These are phyloP conservation scores for Rhytidiadelphus loreus DNA, from an alignment of 225 moss, liverwort and hornwort species.

Conservation along the genomic window DNA sequence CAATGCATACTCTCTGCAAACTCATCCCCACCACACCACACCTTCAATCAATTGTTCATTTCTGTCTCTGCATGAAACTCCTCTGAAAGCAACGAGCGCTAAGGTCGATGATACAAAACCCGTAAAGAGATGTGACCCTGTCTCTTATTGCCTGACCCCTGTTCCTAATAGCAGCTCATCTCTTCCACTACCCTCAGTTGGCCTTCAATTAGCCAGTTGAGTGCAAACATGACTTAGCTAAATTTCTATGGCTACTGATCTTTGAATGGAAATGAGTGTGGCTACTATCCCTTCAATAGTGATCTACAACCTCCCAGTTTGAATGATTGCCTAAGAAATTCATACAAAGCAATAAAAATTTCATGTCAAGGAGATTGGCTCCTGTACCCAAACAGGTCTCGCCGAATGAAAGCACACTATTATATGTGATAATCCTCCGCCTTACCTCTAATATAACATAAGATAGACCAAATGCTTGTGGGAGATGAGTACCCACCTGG, in stretches of 20 bases:
- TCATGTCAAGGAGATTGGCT: neutral
- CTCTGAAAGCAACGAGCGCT: neutral
- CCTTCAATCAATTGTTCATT: neutral
- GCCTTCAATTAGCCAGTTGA: neutral
- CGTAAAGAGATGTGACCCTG: neutral
- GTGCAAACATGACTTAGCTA: neutral
- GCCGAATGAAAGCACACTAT: neutral
- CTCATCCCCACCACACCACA: neutral
- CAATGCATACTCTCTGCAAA: constrained; percentile 43
- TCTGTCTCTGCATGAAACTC: neutral
- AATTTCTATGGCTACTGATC: neutral
- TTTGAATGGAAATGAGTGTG: neutral
- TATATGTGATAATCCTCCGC: neutral
- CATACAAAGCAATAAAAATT: neutral
- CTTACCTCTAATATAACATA: neutral
- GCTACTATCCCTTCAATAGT: neutral
- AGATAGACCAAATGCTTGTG: neutral
- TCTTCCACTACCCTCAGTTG: neutral
- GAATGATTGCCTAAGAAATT: neutral
- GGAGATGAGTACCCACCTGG: constrained; percentile 25
- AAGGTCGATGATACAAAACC: neutral
- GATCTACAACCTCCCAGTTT: neutral
- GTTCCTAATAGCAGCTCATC: neutral
- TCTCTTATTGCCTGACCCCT: neutral
- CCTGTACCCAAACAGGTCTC: neutral